These are phyloP conservation scores for Tuber microsphaerosporum DNA, from an alignment of 495 filamentous ascomycete species.

Conservation along the genomic window DNA sequence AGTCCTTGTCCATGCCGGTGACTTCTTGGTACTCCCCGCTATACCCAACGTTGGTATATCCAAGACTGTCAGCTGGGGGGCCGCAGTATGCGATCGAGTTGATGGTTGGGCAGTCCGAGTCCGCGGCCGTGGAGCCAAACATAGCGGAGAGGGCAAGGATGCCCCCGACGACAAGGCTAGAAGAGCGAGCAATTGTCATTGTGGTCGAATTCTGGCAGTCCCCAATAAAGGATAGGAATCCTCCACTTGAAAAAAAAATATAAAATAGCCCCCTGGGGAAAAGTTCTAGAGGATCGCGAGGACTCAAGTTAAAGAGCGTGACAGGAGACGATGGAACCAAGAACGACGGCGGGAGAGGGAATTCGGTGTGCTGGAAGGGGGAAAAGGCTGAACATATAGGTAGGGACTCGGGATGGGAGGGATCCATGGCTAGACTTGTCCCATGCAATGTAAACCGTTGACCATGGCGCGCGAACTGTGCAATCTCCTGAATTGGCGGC, in stretches of 20 bases:
- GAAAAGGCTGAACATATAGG: conserved; percentile 21
- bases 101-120: conserved; percentile 16
- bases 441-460: background rate
- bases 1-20: conserved; percentile 50
- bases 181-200: conserved; percentile 27
- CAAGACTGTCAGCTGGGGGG: conserved; percentile 38
- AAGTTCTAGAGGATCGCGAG: conserved; percentile 14
- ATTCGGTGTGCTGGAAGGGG: background rate
- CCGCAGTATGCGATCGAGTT: conserved; percentile 52
- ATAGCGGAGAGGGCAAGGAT: conserved; percentile 26
- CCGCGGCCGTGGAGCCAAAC: conserved; percentile 17
- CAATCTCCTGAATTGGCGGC: background rate
- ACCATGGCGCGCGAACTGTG: background rate
- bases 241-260: conserved; percentile 3
- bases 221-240: background rate
- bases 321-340: background rate
- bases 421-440: background rate
- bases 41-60: conserved; percentile 53
- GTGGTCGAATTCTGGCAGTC: background rate
- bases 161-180: conserved; percentile 24
- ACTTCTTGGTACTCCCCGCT: conserved; percentile 56
- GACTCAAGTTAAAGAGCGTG: conserved; percentile 28
- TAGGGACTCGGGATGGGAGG: background rate
- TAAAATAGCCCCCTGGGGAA: background rate
- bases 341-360: conserved; percentile 7